Conservation (phyloP, 2,329 filamentous ascomycete genomes). For the Monilinia laxa region DNA sequence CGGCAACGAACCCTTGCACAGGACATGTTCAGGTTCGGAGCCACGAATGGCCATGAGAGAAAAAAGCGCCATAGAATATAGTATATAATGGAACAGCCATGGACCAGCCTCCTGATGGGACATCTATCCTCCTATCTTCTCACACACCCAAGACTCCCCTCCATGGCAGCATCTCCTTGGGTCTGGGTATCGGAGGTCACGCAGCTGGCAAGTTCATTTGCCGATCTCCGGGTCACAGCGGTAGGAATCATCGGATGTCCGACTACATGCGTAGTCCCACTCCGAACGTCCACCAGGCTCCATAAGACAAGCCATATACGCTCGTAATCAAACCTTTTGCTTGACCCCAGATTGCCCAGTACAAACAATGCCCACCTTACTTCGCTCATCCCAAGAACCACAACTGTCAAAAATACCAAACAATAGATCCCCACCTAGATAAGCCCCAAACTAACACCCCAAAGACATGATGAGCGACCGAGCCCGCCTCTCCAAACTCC, state of each 20-base stretch:
- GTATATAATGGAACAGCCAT: slow-evolving; percentile 67
- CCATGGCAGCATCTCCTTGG: slow-evolving; percentile 65
- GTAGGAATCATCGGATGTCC: slow-evolving; percentile 83
- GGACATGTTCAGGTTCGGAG: slow-evolving; percentile 70
- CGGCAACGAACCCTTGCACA: slow-evolving; percentile 78
- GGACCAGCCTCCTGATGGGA: slow-evolving; percentile 77
- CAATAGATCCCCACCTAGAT: neutral
- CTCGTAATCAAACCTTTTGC: too few relatives aligned
- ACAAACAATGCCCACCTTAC: neutral
- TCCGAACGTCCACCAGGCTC: too few relatives aligned
- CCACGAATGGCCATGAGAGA: neutral
- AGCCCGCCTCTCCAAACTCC: slow-evolving; percentile 66
- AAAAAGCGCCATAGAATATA: slow-evolving; percentile 36
- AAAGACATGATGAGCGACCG: slow-evolving; percentile 70
- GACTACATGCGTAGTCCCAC: slow-evolving; percentile 67
- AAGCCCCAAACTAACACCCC: slow-evolving; percentile 18
- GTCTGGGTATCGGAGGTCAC: slow-evolving; percentile 86
- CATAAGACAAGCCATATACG: too few relatives aligned
- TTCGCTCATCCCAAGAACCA: neutral
- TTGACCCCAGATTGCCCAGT: neutral
- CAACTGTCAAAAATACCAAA: neutral
- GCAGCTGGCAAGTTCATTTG: slow-evolving; percentile 79
- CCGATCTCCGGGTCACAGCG: slow-evolving; percentile 74
- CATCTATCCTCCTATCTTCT: slow-evolving; percentile 75
- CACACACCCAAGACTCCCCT: slow-evolving; percentile 46